A percentile compares a stretch with the other conserved stretches of the same genome.
phyloP scores from a whole-genome alignment of 2,329 filamentous ascomycete genomes.

The Spiromastix sp. region DNA sequence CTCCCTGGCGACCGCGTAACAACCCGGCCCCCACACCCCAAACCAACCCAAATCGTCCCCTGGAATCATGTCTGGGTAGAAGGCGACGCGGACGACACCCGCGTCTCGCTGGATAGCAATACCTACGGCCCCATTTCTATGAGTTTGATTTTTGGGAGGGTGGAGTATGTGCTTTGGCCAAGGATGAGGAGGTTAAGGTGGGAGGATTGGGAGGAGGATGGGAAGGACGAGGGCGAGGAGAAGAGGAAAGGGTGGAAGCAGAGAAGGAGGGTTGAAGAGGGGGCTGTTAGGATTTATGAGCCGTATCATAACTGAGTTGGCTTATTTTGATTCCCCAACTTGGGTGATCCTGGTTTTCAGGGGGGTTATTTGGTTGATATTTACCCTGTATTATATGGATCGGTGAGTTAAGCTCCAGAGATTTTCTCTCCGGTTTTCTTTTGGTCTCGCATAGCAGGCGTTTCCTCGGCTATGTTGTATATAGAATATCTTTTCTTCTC shows the following conservation, averaged over 20 bases:
- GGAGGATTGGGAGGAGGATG: conserved; percentile 27
- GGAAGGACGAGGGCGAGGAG: conserved; percentile 15
- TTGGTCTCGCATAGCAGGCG: too few species aligned
- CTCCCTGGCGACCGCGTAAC: conserved; percentile 68
- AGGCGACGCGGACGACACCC: conserved; percentile 62
- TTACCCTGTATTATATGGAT: background rate
- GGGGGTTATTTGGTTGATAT: background rate
- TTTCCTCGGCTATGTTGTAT: too few species aligned
- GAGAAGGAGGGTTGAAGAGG: conserved; percentile 23
- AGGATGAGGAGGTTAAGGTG: conserved; percentile 25
- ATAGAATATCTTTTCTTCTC: too few species aligned
- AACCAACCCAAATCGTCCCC: conserved; percentile 50
- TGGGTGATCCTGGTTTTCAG: background rate
- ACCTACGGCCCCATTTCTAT: conserved; percentile 76
- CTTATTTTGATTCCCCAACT: too few species aligned
- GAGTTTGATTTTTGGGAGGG: conserved; percentile 62
- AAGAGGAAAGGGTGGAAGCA: conserved; percentile 19
- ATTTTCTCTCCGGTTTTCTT: too few species aligned
- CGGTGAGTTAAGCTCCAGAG: background rate
- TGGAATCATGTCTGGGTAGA: conserved; percentile 90
- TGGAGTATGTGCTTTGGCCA: conserved; percentile 64
- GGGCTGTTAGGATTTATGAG: conserved; percentile 26
- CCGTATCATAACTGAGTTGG: conserved; percentile 2
- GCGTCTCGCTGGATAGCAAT: conserved; percentile 72
- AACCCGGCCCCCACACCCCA: conserved; percentile 51